Evolutionary conservation across 768 basidiomycete genomes (phyloP).

Genomic region (Chalciporus chontae): DNA sequence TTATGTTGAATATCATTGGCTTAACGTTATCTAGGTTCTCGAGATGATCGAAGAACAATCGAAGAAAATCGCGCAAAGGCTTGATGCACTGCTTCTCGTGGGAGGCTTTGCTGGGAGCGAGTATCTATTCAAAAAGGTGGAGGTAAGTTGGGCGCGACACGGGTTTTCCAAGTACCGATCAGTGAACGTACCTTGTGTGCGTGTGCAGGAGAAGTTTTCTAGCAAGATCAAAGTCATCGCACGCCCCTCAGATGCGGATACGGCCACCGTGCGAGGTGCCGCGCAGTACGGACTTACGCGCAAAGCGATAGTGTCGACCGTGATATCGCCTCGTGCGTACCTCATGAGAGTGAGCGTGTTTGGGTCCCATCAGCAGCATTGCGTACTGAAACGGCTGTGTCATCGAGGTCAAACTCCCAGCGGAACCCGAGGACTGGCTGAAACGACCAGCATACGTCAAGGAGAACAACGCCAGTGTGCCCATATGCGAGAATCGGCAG

Average conservation of each 20-base stretch:
- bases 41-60: constrained; percentile 77
- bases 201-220: constrained; percentile 59
- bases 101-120: constrained; percentile 88
- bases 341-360: constrained; percentile 67
- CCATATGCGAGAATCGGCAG: constrained; percentile 84
- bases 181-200: constrained; percentile 9
- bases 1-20: constrained; percentile 3
- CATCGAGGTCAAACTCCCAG: constrained; percentile 77
- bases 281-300: constrained; percentile 82
- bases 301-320: constrained; percentile 71
- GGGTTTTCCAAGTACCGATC: constrained; percentile 3
- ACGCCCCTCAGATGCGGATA: constrained; percentile 83
- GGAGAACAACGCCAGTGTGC: constrained; percentile 68
- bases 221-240: constrained; percentile 70
- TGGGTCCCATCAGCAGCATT: neutral
- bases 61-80: constrained; percentile 58
- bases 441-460: constrained; percentile 84
- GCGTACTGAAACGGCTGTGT: constrained; percentile 1
- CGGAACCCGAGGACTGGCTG: constrained; percentile 78
- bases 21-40: constrained; percentile 51
- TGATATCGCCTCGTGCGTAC: constrained; percentile 80
- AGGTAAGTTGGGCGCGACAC: constrained; percentile 43
- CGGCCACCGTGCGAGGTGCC: constrained; percentile 85
- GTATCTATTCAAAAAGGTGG: constrained; percentile 76
- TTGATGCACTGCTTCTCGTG: constrained; percentile 84